Evolutionary conservation across 371 early-diverging fungal species (phyloP), one percentile per base, ranked within the genome.

Genomic region (Apophysomyces ossiformis): DNA sequence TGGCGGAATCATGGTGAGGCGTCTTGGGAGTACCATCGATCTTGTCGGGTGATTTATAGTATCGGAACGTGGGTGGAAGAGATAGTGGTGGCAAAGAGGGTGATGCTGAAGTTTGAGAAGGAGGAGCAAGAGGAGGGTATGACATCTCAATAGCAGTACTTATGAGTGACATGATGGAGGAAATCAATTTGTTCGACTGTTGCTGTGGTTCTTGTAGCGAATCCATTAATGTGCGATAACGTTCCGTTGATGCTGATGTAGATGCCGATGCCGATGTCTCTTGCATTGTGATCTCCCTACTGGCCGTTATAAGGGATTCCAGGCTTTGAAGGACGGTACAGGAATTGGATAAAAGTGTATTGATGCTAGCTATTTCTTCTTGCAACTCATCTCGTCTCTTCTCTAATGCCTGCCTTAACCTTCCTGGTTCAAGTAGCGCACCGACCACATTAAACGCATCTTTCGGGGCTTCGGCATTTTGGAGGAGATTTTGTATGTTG

Each of bases 331-430:
- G 62, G 9, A 81, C 65, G n/a, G 69, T 73, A 12, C 63, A 71
- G 26, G 81, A 70, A 37, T 81, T 76, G 12, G 71, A 71, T 15
- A 81, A 47, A 12, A 81, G 50, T 0, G 41, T 13, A 4, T 71
- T 76, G 58, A 81, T 71, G 13, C 73, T 74, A 4, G 73, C 68
- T 13, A 78, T 68, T 61, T 81, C 77, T 57, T 69, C 63, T 60
- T 74, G 67, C 12, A 81, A 63, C 32, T 72, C 60, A 4, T 78
- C 72, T 57, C 70, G 66, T 45, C 73, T 64, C 16, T 47, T n/a
- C 56, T 76, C 71, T 43, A 81, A 46, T 7, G 41, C 64, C 11
- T 74, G 60, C 39, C 73, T 58, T 5, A 79, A 67, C 9, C 59
- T 63, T 3, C 64, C 45, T 41, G 76, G 79, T 32, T 81, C 71